A percentile compares a stretch with the other conserved stretches of the same genome.
These are phyloP conservation scores for Leptographium radiaticola DNA, from an alignment of 2,329 filamentous ascomycete species.

Conservation along the genomic window DNA sequence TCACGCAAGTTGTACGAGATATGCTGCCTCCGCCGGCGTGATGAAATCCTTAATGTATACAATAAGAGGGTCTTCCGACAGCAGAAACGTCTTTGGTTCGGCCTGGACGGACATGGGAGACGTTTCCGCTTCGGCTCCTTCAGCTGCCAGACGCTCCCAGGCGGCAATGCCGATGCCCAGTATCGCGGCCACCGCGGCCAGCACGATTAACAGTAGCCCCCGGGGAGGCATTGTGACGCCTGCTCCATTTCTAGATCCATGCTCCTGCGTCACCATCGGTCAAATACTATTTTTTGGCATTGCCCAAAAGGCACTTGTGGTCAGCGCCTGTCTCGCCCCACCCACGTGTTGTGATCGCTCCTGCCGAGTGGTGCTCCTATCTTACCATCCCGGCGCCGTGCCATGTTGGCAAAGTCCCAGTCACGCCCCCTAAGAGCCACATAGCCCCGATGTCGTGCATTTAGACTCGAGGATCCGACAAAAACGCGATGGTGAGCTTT, in stretches of 20 bases:
- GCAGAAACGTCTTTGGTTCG: not conserved
- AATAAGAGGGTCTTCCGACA: not conserved
- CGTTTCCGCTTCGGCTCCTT: not conserved
- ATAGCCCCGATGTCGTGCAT: no score
- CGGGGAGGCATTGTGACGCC: not conserved
- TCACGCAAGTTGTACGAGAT: not conserved
- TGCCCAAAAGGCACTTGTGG: not conserved
- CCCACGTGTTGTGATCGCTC: not conserved
- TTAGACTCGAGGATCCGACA: no score
- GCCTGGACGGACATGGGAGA: not conserved
- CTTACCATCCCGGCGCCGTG: not conserved
- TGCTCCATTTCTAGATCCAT: not conserved
- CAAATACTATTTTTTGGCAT: not conserved
- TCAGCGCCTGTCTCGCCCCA: not conserved
- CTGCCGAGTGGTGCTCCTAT: not conserved
- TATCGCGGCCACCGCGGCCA: not conserved
- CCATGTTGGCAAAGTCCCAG: no score
- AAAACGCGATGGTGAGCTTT: not conserved
- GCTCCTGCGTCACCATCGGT: not conserved
- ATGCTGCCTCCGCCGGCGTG: not conserved
- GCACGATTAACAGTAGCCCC: not conserved
- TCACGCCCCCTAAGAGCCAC: no score
- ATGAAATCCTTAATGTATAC: not conserved
- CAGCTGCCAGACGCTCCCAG: not conserved
- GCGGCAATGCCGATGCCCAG: not conserved